Evolutionary conservation across 2,329 filamentous ascomycete species (phyloP).

Genomic region (Botrytis hyacinthi): DNA sequence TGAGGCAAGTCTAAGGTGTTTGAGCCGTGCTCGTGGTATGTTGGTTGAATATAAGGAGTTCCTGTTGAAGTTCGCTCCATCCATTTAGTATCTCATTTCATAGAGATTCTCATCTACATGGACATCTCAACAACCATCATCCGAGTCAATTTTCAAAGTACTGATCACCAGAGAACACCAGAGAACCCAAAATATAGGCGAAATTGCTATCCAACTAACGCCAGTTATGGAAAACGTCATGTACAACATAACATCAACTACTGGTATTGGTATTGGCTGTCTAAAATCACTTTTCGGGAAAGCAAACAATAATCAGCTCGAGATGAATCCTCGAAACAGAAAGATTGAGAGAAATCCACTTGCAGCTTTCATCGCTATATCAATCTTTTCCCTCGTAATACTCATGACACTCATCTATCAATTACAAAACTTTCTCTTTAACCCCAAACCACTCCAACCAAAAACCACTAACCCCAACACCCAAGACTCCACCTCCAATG

Average conservation of each 20-base stretch:
- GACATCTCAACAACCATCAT: not conserved
- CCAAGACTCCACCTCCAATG: not conserved
- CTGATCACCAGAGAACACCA: too few relatives aligned
- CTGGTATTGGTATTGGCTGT: not conserved
- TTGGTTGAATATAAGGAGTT: not conserved
- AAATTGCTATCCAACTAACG: not conserved
- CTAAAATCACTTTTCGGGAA: not conserved
- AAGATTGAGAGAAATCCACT: not conserved
- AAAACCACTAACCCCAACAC: not conserved
- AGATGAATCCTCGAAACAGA: not conserved
- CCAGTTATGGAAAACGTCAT: not conserved
- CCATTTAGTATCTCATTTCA: not conserved
- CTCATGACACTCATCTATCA: not conserved
- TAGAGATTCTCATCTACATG: not conserved
- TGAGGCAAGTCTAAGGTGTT: not conserved
- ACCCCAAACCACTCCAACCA: not conserved
- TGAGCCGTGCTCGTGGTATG: not conserved
- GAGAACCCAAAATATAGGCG: not conserved
- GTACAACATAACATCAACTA: not conserved
- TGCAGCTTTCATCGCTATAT: not conserved
- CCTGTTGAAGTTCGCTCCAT: not conserved
- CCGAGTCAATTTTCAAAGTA: not conserved
- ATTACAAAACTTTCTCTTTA: not conserved
- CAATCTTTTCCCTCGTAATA: not conserved
- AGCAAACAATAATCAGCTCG: accelerated